phyloP scores from a whole-genome alignment of 2,329 filamentous ascomycete species.

The Rutstroemia sp. region DNA sequence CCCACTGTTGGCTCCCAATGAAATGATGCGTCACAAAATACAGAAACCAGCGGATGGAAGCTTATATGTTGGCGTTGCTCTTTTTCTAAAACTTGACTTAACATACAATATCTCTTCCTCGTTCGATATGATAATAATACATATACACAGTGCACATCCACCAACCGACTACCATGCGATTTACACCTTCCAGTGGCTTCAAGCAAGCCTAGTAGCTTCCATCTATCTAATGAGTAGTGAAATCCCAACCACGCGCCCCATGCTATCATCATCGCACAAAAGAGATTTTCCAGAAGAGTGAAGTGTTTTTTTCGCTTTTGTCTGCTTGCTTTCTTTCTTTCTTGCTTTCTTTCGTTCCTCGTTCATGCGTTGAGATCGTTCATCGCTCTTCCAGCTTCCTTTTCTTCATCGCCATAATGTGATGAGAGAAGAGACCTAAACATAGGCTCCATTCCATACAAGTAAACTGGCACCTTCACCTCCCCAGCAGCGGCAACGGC shows the following conservation, averaged over 20 bases:
- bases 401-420: neutral
- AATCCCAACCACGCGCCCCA: neutral
- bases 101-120: neutral
- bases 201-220: neutral
- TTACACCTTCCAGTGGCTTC: neutral
- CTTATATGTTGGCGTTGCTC: too few relatives aligned
- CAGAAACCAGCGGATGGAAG: neutral
- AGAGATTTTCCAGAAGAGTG: conserved; percentile 3
- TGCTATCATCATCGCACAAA: conserved; percentile 2
- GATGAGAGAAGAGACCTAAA: too few relatives aligned
- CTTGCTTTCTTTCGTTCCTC: neutral
- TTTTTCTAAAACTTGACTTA: neutral
- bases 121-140: neutral
- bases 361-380: neutral
- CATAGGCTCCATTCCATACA: neutral
- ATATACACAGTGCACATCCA: neutral
- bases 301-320: neutral
- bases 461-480: neutral
- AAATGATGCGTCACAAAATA: neutral
- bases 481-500: neutral
- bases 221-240: neutral
- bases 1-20: too few relatives aligned
- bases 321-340: neutral
- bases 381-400: neutral
- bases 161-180: neutral